Evolutionary conservation across 192 early-diverging fungal species (phyloP), one percentile per base, ranked within the genome.

Genomic region (Podila verticillata): DNA sequence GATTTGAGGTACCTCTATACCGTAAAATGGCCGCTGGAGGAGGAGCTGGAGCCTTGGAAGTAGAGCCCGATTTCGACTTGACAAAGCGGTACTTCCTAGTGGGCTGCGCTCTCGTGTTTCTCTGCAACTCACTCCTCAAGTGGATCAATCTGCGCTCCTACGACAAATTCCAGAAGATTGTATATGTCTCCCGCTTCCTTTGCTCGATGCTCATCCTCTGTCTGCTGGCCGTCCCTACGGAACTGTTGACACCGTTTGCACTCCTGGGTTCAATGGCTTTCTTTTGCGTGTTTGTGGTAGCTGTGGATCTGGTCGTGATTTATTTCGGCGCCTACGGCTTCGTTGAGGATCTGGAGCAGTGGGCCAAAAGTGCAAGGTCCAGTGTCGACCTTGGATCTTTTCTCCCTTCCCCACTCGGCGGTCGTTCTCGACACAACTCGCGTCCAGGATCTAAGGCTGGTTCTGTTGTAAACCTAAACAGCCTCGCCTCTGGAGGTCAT

Each of bases 301-400:
- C 54, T 3, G 74, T 75, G 19, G 74, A 75, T 54, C 39, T 75
- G 32, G 74, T 67, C 5, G 74, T 75, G 39, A 75, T 75, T 36
- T 75, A 75, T 54, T 75, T 75, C 24, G 74, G 74, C 20, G 74
- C 74, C 1, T 75, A 75, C 44, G 74, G 74, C 17, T 70, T 75
- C 22, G 67, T 75, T 1, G 61, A 75, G 2, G 74, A 75, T 31
- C 24, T 75, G 39, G 74, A 75, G 48, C 62, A 59, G 1, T 75
- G 74, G 74, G 74, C 74, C 20, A 75, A 39, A 48, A 75, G 74
- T 35, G 66, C 74, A 19, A 22, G 74, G 13, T 75, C 74, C 10
- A 75, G 74, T 51, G 56, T 69, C 29, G 74, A 75, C 36, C 26
- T 75, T 22, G 74, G 74, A 1, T 69, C 61, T 31, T 65, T 75